A percentile compares a stretch with the other conserved stretches of the same genome.
Conservation (phyloP, 2,329 filamentous ascomycete genomes). For the Epichloe gansuensis region DNA sequence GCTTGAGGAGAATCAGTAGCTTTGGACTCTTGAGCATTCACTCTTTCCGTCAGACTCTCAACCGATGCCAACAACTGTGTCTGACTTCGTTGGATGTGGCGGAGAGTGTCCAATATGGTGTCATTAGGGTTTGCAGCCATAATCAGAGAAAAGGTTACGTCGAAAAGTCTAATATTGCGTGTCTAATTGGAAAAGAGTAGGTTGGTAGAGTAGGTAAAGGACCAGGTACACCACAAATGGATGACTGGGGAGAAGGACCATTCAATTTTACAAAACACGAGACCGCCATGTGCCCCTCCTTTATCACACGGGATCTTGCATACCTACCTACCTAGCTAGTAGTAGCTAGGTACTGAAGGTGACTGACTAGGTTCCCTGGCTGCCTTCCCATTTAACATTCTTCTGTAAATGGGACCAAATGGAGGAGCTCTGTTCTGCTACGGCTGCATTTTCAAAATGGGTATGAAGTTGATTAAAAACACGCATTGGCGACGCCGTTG, state of each 20-base stretch:
- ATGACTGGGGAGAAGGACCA: background rate
- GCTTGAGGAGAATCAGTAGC: slow-evolving; percentile 3
- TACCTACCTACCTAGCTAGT: background rate
- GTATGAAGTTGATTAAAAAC: background rate
- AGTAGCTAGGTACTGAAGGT: background rate
- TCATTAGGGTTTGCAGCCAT: slow-evolving; percentile 5
- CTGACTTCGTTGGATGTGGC: slow-evolving; percentile 31
- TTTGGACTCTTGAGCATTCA: slow-evolving; percentile 9
- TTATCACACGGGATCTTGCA: background rate
- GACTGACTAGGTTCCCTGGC: background rate
- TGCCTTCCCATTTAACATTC: background rate
- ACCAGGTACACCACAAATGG: background rate
- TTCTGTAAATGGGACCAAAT: background rate
- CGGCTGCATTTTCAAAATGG: too few species aligned
- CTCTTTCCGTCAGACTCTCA: slow-evolving; percentile 24
- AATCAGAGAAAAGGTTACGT: background rate
- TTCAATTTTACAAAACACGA: background rate
- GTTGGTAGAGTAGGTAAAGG: background rate
- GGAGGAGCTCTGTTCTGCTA: background rate
- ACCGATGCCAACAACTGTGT: slow-evolving; percentile 27
- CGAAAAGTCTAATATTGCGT: too few species aligned
- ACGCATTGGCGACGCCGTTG: background rate
- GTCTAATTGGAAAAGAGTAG: background rate
- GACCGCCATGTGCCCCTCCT: background rate
- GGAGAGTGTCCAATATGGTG: slow-evolving; percentile 19